phyloP scores from a whole-genome alignment of 768 basidiomycete species.

The Strobilomyces dryophilus region DNA sequence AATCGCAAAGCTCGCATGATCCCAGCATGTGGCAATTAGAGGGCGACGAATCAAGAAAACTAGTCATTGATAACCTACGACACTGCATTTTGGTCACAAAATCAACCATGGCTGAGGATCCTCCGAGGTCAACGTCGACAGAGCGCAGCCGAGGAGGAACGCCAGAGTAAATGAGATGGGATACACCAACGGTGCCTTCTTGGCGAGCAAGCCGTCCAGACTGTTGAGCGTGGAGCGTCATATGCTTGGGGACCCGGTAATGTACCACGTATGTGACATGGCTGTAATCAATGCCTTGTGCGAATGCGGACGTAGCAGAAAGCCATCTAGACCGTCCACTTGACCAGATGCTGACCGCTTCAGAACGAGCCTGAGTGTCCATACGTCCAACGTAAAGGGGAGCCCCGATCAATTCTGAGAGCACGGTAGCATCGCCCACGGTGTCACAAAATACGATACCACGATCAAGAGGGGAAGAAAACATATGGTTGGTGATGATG shows the following conservation, averaged over 20 bases:
- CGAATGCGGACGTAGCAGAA: slow-evolving; percentile 3
- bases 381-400: too few species aligned
- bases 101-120: too few species aligned
- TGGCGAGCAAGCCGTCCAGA: not conserved
- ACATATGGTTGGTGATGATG: too few species aligned
- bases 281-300: slow-evolving; percentile 5
- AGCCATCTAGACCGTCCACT: too few species aligned
- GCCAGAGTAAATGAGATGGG: not conserved
- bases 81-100: not conserved
- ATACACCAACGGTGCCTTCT: not conserved
- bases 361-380: too few species aligned
- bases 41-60: not conserved
- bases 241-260: slow-evolving; percentile 4
- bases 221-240: slow-evolving; percentile 1
- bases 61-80: not conserved
- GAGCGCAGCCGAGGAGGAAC: not conserved
- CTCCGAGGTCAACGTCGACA: not conserved
- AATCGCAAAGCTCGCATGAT: not conserved
- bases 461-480: too few species aligned
- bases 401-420: too few species aligned
- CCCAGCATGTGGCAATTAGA: not conserved
- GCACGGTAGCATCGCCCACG: too few species aligned
- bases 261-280: slow-evolving; percentile 3
- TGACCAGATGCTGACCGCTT: too few species aligned
- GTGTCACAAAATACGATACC: too few species aligned